Evolutionary conservation across 2,329 filamentous ascomycete species (phyloP).

Genomic region (Fusarium decemcellulare): DNA sequence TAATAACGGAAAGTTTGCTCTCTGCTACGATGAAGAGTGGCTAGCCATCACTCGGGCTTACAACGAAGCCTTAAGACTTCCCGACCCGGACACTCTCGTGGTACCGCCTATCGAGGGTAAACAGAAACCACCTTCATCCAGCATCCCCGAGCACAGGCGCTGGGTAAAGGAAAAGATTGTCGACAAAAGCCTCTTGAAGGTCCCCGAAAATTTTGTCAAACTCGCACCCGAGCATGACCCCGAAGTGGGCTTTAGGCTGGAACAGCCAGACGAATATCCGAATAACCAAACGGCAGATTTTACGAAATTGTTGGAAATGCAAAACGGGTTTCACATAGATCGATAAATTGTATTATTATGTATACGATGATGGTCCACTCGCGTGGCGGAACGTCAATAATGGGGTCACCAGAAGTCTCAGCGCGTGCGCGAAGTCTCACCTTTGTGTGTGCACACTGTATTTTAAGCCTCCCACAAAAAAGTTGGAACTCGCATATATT

Average conservation of each 20-base stretch:
- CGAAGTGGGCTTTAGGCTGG: constrained; percentile 66
- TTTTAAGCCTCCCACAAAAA: no score
- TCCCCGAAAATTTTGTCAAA: constrained; percentile 83
- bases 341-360: neutral
- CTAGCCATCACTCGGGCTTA: constrained; percentile 91
- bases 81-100: constrained; percentile 76
- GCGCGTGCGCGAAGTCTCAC: no score
- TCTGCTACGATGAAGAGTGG: constrained; percentile 92
- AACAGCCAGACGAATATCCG: constrained; percentile 82
- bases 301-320: constrained; percentile 74
- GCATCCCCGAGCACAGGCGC: constrained; percentile 52
- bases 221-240: constrained; percentile 81
- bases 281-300: constrained; percentile 88
- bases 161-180: constrained; percentile 88
- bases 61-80: constrained; percentile 73
- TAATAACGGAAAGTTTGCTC: constrained; percentile 31
- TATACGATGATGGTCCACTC: no score
- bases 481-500: no score
- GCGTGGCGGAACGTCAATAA: no score
- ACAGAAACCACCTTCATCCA: constrained; percentile 55
- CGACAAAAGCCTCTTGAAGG: constrained; percentile 68
- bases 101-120: constrained; percentile 70
- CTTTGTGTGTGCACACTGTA: no score
- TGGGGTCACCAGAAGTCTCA: no score
- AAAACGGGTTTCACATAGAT: constrained; percentile 4